Base-by-base conservation (phyloP, 2,329 filamentous ascomycete genomes). In the Stemphylium lycopersici region DNA sequence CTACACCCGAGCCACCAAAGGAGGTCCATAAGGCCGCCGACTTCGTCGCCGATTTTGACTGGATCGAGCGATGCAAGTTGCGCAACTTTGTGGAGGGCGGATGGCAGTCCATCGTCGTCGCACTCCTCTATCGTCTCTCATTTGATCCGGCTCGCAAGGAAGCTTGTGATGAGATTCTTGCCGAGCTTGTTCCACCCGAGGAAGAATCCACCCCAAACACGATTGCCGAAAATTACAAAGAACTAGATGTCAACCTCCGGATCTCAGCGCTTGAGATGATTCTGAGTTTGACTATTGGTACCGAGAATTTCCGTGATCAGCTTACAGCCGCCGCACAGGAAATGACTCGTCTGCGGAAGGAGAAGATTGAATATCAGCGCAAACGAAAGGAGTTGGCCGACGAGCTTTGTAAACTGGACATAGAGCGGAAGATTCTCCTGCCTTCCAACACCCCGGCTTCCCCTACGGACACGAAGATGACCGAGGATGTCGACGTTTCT, bases 311-410 rank as follows among this genome's bases (percentile, higher is more conserved):
- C 63, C 88, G 93, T 48, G 88, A 86, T 13, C 96, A 96, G 71
- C 89, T 99, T 81, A 91, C 96, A 63, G 89, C 93, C 59, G 96
- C 93, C 77, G 91, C 90, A 61, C 90, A 93, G 69, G 90, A 91
- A 48, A 97, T 98, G 93, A 99, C 95, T 1, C 86, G 87, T 49
- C 91, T 96, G 69, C 88, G 95, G 44, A 99, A 99, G 76, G 90
- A 96, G 72, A 97, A 96, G 79, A 96, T 97, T 57, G 91, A 96
- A 62, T 89, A 87, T 76, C 93, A 98, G 77, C 86, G 92, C 61
- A 86, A 90, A 64, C 87, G 90, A 60, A 89, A 87, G 73, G 77
- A 79, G 62, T 76, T 80, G 80, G 78, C 87, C 32, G 88, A 92
- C 72, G 88, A 92, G 48, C 78, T 93, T 22, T 87, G 86, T 58